Evolutionary conservation across 2,329 filamentous ascomycete species (phyloP).

Genomic region (Colletotrichum sp.): DNA sequence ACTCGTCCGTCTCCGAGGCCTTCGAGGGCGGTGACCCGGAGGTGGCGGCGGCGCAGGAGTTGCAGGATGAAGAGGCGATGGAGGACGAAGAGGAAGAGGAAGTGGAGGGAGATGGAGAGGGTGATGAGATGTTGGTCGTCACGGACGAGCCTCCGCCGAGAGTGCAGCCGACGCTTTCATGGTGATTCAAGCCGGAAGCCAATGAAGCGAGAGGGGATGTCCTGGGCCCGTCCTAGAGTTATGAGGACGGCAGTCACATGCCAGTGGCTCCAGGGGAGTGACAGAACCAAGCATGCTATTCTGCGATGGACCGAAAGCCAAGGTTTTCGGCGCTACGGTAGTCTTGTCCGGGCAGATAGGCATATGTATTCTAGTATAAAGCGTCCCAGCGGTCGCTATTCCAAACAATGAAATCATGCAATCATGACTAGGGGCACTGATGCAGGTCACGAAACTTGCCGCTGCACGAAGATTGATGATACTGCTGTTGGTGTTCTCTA

Average conservation of each 20-base stretch:
- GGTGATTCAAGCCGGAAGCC: background rate
- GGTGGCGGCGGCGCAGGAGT: conserved; percentile 27
- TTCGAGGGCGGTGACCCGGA: conserved; percentile 26
- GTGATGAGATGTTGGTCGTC: conserved; percentile 34
- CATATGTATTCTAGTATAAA: background rate
- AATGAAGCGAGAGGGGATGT: background rate
- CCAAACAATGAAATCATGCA: background rate
- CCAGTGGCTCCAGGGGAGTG: background rate
- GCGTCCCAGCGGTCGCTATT: background rate
- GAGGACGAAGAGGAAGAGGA: conserved; percentile 30
- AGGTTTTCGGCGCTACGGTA: background rate
- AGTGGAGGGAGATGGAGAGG: background rate
- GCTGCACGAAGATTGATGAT: background rate
- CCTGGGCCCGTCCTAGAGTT: background rate
- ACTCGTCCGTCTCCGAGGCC: conserved; percentile 38
- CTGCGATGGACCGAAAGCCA: background rate
- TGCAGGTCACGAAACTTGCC: background rate
- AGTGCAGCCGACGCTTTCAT: background rate
- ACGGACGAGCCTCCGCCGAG: conserved; percentile 24
- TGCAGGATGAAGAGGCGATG: conserved; percentile 11
- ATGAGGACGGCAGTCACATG: background rate
- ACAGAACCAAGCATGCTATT: background rate
- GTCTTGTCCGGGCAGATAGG: background rate
- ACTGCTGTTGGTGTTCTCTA: background rate
- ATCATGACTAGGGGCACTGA: background rate